A percentile compares a stretch with the other conserved stretches of the same genome.
phyloP scores from a whole-genome alignment of 495 filamentous ascomycete species.

The Pseudevernia furfuracea region DNA sequence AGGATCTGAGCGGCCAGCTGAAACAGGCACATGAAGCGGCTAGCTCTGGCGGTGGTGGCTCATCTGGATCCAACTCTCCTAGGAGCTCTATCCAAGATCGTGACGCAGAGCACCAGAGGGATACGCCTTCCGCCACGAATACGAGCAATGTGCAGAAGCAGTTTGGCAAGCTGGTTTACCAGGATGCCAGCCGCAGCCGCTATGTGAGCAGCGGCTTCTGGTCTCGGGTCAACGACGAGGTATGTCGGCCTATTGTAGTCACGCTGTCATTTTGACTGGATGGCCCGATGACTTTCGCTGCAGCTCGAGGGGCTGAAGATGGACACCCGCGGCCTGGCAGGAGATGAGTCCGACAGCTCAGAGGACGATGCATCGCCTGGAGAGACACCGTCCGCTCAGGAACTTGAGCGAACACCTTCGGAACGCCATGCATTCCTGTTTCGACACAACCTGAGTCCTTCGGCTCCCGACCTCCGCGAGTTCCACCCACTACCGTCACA shows the following conservation, averaged over 20 bases:
- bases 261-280: neutral
- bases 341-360: constrained; percentile 10
- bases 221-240: constrained; percentile 12
- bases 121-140: constrained; percentile 3
- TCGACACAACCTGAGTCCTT: constrained; percentile 6
- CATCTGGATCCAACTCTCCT: constrained; percentile 7
- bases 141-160: constrained; percentile 5
- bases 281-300: constrained; percentile 1
- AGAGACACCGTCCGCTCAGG: constrained; percentile 7
- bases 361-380: constrained; percentile 8
- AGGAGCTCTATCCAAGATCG: constrained; percentile 10
- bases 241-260: constrained; percentile 7
- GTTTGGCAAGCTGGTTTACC: constrained; percentile 7
- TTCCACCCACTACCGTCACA: constrained; percentile 8
- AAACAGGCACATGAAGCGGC: constrained; percentile 7
- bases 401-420: constrained; percentile 7
- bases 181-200: constrained; percentile 13
- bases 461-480: neutral
- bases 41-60: neutral
- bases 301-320: constrained; percentile 9
- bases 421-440: constrained; percentile 13
- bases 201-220: constrained; percentile 12
- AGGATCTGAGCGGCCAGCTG: constrained; percentile 9
- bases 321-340: constrained; percentile 9
- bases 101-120: constrained; percentile 8